Conservation (phyloP, 768 basidiomycete species). For the Mycena rebaudengoi region DNA sequence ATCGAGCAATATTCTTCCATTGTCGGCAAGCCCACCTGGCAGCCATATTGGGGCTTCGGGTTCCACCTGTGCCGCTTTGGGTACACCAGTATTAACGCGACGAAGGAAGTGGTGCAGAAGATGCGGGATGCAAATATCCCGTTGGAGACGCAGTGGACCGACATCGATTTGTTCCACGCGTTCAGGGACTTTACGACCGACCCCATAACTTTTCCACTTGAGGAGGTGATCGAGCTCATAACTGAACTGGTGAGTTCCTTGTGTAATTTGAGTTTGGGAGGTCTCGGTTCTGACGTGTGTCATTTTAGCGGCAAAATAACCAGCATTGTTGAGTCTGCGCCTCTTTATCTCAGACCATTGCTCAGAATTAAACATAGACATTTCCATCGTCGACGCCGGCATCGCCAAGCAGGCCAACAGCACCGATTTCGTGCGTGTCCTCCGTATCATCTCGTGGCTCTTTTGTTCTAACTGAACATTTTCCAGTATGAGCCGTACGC, state of each 20-base stretch:
- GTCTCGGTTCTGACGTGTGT: constrained; percentile 3
- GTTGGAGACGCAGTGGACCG: constrained; percentile 86
- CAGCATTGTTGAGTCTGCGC: constrained; percentile 51
- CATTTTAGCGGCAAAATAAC: constrained; percentile 39
- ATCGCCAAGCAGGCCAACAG: constrained; percentile 64
- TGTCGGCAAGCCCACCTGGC: constrained; percentile 74
- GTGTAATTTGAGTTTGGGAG: constrained; percentile 25
- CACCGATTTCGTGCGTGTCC: constrained; percentile 64
- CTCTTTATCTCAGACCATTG: constrained; percentile 8
- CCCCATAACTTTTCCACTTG: constrained; percentile 66
- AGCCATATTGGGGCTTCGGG: constrained; percentile 80
- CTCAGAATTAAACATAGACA: constrained; percentile 48
- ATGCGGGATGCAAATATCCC: constrained; percentile 76
- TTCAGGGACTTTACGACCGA: constrained; percentile 75
- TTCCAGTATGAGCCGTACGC: constrained; percentile 73
- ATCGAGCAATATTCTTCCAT: constrained; percentile 75
- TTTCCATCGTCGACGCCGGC: constrained; percentile 76
- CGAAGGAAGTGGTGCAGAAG: constrained; percentile 51
- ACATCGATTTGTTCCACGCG: constrained; percentile 78
- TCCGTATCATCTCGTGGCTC: constrained; percentile 7
- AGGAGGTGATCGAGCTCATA: constrained; percentile 63
- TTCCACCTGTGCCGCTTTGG: constrained; percentile 75
- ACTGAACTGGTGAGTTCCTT: constrained; percentile 58
- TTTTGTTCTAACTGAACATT: constrained; percentile 3
- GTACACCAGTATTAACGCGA: constrained; percentile 39